Evolutionary conservation across 2,329 filamentous ascomycete species (phyloP).

Genomic region (Trichoderma asperellum): DNA sequence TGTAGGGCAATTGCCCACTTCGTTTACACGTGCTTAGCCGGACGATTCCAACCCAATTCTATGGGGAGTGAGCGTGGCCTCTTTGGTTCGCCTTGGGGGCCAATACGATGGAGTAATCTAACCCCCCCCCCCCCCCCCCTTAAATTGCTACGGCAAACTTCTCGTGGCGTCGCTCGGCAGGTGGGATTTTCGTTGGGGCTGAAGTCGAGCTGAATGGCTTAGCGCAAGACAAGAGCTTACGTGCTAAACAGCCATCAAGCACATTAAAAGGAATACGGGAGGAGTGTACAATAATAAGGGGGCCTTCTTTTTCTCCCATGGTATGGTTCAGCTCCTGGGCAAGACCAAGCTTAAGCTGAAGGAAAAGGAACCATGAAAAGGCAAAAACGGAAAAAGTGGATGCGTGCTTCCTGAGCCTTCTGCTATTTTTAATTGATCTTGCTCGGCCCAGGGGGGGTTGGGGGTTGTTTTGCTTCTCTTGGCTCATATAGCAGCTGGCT

Average conservation of each 20-base stretch:
- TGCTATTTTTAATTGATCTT: not conserved
- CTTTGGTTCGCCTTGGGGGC: not conserved
- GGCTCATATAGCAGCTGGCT: not conserved
- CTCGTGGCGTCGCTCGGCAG: not conserved
- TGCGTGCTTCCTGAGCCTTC: not conserved
- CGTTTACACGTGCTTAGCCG: not conserved
- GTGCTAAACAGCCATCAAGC: not conserved
- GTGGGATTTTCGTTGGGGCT: constrained; percentile 2
- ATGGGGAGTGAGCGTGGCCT: not conserved
- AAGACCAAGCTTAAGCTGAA: not conserved
- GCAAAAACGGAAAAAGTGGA: not conserved
- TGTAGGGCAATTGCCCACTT: not conserved
- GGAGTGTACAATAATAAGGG: not conserved
- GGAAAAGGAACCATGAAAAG: not conserved
- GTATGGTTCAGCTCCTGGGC: not conserved
- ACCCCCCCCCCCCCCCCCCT: not conserved
- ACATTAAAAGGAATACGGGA: not conserved
- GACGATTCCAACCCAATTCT: not conserved
- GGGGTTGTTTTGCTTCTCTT: not conserved
- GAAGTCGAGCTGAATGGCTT: not conserved
- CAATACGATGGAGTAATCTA: not conserved
- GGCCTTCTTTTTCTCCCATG: not conserved
- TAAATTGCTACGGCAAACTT: not conserved
- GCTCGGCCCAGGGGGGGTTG: too few species aligned
- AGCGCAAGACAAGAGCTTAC: not conserved